Conservation (phyloP, 257 asterid genomes). For the Coffea eugenioides region DNA sequence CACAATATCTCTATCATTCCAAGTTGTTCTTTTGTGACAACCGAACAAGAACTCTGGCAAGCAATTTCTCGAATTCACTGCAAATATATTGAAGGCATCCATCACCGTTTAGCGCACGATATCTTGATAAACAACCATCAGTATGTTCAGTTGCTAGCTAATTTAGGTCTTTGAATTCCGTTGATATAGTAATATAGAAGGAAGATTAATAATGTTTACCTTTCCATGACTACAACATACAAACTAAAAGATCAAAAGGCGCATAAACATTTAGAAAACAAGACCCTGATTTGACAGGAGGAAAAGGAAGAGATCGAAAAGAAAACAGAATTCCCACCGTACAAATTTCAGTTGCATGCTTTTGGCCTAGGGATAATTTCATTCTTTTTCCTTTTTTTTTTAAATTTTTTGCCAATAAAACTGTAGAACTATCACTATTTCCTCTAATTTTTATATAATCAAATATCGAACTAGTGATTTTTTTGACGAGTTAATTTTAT, state of each 20-base stretch:
- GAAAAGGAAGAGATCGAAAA: background rate
- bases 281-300: background rate
- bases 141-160: background rate
- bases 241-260: background rate
- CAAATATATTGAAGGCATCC: background rate
- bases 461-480: no score
- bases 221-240: background rate
- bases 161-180: background rate
- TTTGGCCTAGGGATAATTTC: no score
- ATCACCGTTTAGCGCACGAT: background rate
- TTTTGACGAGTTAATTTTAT: no score
- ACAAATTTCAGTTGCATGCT: background rate
- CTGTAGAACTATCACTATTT: no score
- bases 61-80: background rate
- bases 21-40: background rate
- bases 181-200: no score
- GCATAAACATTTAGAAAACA: background rate
- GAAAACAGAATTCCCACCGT: no score
- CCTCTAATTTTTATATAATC: no score
- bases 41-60: background rate
- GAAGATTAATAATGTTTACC: background rate
- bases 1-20: background rate
- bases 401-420: no score
- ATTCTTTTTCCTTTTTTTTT: no score
- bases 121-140: background rate